These are phyloP conservation scores for Ophiocordyceps robertsii DNA, from an alignment of 2,329 filamentous ascomycete genomes.

Conservation along the genomic window DNA sequence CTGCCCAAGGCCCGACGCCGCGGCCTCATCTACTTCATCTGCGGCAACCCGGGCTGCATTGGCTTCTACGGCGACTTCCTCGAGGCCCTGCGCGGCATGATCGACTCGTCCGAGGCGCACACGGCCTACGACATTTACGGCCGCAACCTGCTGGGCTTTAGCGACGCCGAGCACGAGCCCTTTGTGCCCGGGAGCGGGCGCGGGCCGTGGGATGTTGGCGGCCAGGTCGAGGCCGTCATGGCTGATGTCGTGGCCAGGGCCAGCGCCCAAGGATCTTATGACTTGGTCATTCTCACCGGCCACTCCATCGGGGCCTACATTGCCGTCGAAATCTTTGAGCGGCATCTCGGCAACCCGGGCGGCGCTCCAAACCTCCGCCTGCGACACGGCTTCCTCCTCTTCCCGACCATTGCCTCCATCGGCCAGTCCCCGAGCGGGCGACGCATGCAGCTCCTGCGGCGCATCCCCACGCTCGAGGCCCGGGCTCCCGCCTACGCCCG, in stretches of 20 bases:
- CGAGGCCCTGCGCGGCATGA: constrained; percentile 35
- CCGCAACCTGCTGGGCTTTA: constrained; percentile 44
- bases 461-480: constrained; percentile 25
- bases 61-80: constrained; percentile 62
- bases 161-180: constrained; percentile 35
- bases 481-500: constrained; percentile 27
- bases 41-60: constrained; percentile 65
- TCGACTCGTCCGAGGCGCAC: constrained; percentile 25
- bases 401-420: constrained; percentile 64
- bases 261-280: constrained; percentile 21
- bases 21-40: constrained; percentile 56
- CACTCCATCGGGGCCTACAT: constrained; percentile 68
- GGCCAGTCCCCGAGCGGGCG: constrained; percentile 46
- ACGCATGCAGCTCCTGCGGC: constrained; percentile 25
- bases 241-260: constrained; percentile 19
- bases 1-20: constrained; percentile 9
- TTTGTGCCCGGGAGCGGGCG: constrained; percentile 17
- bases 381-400: constrained; percentile 48
- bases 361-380: constrained; percentile 26
- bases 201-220: constrained; percentile 36
- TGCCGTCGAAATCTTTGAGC: constrained; percentile 51
- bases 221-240: constrained; percentile 35
- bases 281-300: constrained; percentile 53
- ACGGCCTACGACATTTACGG: constrained; percentile 41
- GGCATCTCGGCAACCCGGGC: constrained; percentile 28